phyloP scores from a whole-genome alignment of 495 filamentous ascomycete genomes.

The Podospora appendiculata region DNA sequence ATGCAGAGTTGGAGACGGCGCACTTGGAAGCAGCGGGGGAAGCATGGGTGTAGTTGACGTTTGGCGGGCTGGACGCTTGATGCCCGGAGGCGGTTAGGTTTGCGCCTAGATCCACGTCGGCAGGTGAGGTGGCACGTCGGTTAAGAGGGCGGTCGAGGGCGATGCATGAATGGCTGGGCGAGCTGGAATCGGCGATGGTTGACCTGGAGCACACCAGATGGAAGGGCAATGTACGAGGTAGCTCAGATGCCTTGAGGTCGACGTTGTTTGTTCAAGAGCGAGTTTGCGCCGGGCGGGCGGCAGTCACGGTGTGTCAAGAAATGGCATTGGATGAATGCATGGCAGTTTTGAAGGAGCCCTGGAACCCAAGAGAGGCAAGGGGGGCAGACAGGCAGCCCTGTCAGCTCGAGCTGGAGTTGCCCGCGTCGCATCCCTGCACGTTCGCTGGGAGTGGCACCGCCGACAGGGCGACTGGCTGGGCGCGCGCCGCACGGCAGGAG shows the following conservation, averaged over 20 bases:
- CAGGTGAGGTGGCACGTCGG: too few relatives aligned
- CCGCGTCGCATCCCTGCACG: not conserved
- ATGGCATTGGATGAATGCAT: not conserved
- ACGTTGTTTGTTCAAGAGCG: too few relatives aligned
- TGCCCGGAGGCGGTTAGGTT: not conserved
- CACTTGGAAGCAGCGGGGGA: not conserved
- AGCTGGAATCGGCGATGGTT: not conserved
- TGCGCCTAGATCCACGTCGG: too few relatives aligned
- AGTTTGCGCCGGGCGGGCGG: too few relatives aligned
- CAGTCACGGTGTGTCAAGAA: too few relatives aligned
- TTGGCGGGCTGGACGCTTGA: not conserved
- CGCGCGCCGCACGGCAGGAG: too few relatives aligned
- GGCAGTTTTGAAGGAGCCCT: not conserved
- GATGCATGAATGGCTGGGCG: not conserved
- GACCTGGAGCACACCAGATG: not conserved
- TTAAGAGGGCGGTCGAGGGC: not conserved
- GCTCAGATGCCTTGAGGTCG: too few relatives aligned
- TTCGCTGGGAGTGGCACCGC: not conserved
- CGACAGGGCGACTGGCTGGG: too few relatives aligned
- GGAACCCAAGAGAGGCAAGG: not conserved
- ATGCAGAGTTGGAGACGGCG: not conserved
- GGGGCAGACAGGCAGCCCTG: not conserved
- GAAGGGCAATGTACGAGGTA: too few relatives aligned
- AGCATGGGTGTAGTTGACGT: constrained; percentile 1
- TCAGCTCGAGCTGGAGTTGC: not conserved